These are phyloP conservation scores for Strigomonas galati DNA, from an alignment of 208 protist species.

Conservation along the genomic window DNA sequence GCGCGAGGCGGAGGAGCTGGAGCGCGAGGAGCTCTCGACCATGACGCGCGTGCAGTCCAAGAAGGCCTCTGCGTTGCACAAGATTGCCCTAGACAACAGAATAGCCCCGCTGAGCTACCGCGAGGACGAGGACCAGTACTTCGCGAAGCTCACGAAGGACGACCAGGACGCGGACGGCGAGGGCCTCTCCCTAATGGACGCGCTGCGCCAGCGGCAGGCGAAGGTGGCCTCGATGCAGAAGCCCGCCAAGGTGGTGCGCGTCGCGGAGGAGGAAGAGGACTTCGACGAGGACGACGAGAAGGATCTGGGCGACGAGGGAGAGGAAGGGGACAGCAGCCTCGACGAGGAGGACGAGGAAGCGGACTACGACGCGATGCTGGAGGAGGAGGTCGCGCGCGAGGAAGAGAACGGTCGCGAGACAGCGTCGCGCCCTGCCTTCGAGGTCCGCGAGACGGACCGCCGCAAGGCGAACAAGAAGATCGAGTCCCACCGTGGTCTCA, in stretches of 20 bases:
- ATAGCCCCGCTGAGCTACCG: constrained; percentile 74
- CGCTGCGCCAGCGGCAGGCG: constrained; percentile 56
- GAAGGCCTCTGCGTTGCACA: constrained; percentile 58
- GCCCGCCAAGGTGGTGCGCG: constrained; percentile 15
- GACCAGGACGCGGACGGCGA: constrained; percentile 21
- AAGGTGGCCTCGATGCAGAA: constrained; percentile 28
- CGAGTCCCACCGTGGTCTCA: constrained; percentile 86
- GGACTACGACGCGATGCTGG: constrained; percentile 66
- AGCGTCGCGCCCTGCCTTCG: not conserved
- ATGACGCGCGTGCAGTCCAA: constrained; percentile 84
- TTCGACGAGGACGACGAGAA: constrained; percentile 29
- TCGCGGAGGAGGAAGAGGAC: constrained; percentile 7
- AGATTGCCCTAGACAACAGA: constrained; percentile 32
- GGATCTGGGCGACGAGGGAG: constrained; percentile 21
- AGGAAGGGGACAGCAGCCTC: constrained; percentile 15
- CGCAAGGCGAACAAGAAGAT: constrained; percentile 84
- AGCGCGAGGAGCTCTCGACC: constrained; percentile 74
- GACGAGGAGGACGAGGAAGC: constrained; percentile 21
- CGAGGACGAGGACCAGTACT: constrained; percentile 91
- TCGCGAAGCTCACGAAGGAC: constrained; percentile 64
- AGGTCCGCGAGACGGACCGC: constrained; percentile 62
- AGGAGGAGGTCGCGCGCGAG: constrained; percentile 57
- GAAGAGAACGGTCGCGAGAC: constrained; percentile 18
- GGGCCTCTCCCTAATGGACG: constrained; percentile 80
- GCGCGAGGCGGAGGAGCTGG: constrained; percentile 74